These are phyloP conservation scores for Amylostereum chailletii DNA, from an alignment of 1,284 basidiomycete genomes.

Conservation along the genomic window DNA sequence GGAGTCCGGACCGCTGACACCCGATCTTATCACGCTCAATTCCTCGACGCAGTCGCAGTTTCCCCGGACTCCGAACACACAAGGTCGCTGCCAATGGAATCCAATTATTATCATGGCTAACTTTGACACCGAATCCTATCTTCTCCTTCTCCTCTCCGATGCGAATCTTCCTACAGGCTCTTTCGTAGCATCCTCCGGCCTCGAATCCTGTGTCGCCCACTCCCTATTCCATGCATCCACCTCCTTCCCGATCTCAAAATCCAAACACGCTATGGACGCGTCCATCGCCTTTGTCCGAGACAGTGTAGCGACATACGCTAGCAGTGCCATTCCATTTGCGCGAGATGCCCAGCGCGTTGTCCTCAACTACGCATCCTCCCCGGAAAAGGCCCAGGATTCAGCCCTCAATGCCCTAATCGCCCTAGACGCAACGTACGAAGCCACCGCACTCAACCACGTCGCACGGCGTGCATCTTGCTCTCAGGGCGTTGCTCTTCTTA, in stretches of 20 bases:
- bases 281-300: conserved; percentile 60
- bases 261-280: conserved; percentile 22
- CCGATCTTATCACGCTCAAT: too few relatives aligned
- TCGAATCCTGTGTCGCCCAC: conserved; percentile 87
- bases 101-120: not conserved
- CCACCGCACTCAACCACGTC: conserved; percentile 86
- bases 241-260: conserved; percentile 20
- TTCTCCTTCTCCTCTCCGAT: conserved; percentile 70
- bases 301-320: conserved; percentile 68
- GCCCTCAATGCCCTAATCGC: conserved; percentile 34
- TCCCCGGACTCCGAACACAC: not conserved
- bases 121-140: conserved; percentile 42
- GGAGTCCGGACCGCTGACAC: too few relatives aligned
- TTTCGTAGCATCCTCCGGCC: conserved; percentile 87
- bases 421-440: conserved; percentile 76
- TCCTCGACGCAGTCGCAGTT: too few relatives aligned
- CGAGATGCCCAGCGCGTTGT: conserved; percentile 53
- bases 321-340: conserved; percentile 70
- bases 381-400: conserved; percentile 4
- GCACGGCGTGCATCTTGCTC: conserved; percentile 80
- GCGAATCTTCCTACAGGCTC: conserved; percentile 84
- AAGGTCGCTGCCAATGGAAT: too few relatives aligned
- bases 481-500: conserved; percentile 90
- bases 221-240: conserved; percentile 51
- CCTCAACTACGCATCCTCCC: conserved; percentile 1